Evolutionary conservation across 2,329 filamentous ascomycete genomes (phyloP).

Genomic region (Alternaria tenuissima): DNA sequence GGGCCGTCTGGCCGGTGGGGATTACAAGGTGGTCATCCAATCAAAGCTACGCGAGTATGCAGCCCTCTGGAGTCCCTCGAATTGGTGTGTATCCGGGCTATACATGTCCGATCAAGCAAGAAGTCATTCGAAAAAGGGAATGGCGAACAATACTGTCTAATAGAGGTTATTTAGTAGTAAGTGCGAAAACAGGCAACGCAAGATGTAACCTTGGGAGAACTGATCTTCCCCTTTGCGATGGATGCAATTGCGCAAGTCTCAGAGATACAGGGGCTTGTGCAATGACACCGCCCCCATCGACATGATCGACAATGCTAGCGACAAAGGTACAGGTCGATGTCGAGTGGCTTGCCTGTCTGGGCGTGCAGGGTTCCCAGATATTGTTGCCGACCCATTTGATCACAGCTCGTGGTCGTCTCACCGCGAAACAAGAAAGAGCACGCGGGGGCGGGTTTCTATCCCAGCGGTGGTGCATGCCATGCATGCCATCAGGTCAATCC

Average conservation of each 20-base stretch:
- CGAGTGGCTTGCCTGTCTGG: slow-evolving; percentile 10
- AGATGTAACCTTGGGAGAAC: not conserved
- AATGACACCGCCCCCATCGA: slow-evolving; percentile 8
- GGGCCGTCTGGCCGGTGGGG: slow-evolving; percentile 13
- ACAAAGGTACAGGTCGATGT: slow-evolving; percentile 4
- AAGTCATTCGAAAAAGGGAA: not conserved
- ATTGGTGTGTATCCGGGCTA: not conserved
- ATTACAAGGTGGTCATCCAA: slow-evolving; percentile 20
- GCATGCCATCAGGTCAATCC: slow-evolving; percentile 3
- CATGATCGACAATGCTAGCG: slow-evolving; percentile 20
- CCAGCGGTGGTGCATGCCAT: slow-evolving; percentile 19
- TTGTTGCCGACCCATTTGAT: slow-evolving; percentile 2
- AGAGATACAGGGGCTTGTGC: slow-evolving; percentile 11
- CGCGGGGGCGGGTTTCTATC: slow-evolving; percentile 27
- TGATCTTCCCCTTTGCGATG: not conserved
- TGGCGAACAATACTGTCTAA: not conserved
- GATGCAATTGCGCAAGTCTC: slow-evolving; percentile 5
- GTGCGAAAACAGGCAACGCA: not conserved
- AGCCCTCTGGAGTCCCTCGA: not conserved
- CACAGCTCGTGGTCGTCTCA: slow-evolving; percentile 3
- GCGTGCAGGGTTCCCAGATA: slow-evolving; percentile 1
- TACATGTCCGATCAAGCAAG: not conserved
- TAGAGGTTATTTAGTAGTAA: not conserved
- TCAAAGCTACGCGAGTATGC: slow-evolving; percentile 11
- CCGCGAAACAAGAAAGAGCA: slow-evolving; percentile 11